A percentile compares a stretch with the other conserved stretches of the same genome.
These are phyloP conservation scores for Cercophora sp. DNA, from an alignment of 495 filamentous ascomycete species.

Conservation along the genomic window DNA sequence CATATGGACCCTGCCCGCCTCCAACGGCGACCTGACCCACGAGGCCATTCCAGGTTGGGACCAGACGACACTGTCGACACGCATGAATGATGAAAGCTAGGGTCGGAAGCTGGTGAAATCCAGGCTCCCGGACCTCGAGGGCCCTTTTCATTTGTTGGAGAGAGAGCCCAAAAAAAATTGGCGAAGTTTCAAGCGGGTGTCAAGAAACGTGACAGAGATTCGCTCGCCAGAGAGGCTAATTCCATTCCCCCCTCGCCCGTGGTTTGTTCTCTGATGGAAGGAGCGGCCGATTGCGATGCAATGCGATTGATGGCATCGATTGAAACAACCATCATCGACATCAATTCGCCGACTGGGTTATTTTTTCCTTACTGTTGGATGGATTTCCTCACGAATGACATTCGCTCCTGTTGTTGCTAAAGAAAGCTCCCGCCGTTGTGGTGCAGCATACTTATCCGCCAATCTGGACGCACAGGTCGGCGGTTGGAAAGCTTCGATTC, in stretches of 20 bases:
- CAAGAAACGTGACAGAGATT: neutral
- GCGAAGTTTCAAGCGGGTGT: constrained; percentile 9
- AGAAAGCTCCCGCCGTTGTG: constrained; percentile 20
- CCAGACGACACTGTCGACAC: constrained; percentile 3
- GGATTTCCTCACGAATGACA: too few species aligned
- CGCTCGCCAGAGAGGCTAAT: too few species aligned
- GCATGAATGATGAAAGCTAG: constrained; percentile 22
- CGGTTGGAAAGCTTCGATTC: constrained; percentile 23
- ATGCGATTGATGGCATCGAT: too few species aligned
- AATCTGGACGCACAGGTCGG: constrained; percentile 10
- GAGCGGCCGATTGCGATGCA: too few species aligned
- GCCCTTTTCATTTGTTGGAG: neutral
- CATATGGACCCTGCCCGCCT: constrained; percentile 13
- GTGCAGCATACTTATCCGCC: constrained; percentile 6
- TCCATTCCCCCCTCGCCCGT: neutral
- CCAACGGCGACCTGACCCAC: constrained; percentile 11
- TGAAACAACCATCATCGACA: too few species aligned
- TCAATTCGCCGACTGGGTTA: constrained; percentile 9
- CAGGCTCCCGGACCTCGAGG: constrained; percentile 11
- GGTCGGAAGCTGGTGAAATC: too few species aligned
- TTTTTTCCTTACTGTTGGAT: too few species aligned
- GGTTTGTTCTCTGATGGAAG: too few species aligned
- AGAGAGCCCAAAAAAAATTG: too few species aligned
- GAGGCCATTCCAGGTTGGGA: constrained; percentile 1
- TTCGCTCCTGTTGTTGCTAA: constrained; percentile 19